Percentiles rank a stretch among this genome's conserved stretches.
phyloP scores from a whole-genome alignment of 2,329 filamentous ascomycete genomes.

The Sclerotinia borealis region DNA sequence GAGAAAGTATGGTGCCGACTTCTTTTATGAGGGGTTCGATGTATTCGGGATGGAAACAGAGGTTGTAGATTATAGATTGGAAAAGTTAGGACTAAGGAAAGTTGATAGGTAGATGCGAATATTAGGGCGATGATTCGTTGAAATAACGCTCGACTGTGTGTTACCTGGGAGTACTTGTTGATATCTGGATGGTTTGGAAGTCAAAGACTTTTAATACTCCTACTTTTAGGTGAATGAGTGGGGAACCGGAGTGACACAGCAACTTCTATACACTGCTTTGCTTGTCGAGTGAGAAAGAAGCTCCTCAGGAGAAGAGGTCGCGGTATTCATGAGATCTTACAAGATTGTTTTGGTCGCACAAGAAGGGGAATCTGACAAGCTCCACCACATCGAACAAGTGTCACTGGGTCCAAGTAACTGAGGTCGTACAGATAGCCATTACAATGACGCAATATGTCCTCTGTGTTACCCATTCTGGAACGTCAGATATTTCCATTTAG shows the following conservation, averaged over 20 bases:
- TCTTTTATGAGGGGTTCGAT: neutral
- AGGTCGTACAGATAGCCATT: no score
- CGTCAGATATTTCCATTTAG: neutral
- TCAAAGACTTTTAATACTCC: neutral
- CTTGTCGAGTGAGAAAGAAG: conserved; percentile 35
- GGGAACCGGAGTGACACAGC: conserved; percentile 40
- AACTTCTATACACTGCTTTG: conserved; percentile 43
- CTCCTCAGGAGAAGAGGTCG: conserved; percentile 1
- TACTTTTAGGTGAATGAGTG: no score
- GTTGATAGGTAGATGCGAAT: conserved; percentile 3
- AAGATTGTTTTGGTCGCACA: no score
- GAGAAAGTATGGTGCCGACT: neutral
- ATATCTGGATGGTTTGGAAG: neutral
- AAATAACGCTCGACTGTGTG: neutral
- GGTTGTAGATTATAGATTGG: neutral
- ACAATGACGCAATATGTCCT: neutral
- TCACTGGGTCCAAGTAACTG: no score
- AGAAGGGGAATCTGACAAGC: neutral
- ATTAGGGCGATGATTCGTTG: neutral
- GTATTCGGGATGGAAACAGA: conserved; percentile 1
- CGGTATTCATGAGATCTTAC: neutral
- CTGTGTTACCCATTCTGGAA: neutral
- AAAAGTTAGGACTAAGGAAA: neutral
- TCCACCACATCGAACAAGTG: neutral
- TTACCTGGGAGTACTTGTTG: neutral